These are phyloP conservation scores for Pseudogymnoascus sp. DNA, from an alignment of 2,329 filamentous ascomycete genomes.

Conservation along the genomic window DNA sequence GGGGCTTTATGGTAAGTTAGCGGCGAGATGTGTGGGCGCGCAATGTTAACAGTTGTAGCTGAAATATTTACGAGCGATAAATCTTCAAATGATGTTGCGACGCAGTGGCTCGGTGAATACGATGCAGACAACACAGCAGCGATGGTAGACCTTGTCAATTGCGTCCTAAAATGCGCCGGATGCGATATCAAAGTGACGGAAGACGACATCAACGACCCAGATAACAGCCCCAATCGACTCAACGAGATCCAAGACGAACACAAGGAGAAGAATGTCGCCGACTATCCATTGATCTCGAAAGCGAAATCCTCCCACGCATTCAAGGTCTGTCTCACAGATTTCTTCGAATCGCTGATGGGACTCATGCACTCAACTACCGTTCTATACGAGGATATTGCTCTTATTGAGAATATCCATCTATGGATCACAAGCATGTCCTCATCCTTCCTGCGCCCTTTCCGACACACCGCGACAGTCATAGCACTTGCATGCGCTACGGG, in stretches of 20 bases:
- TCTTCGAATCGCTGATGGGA: slow-evolving; percentile 70
- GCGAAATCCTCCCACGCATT: slow-evolving; percentile 71
- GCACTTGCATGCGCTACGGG: slow-evolving; percentile 72
- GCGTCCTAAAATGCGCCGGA: slow-evolving; percentile 64
- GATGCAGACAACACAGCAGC: slow-evolving; percentile 46
- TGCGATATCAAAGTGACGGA: slow-evolving; percentile 71
- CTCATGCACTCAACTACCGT: slow-evolving; percentile 75
- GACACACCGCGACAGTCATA: slow-evolving; percentile 86
- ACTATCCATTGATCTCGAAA: slow-evolving; percentile 86
- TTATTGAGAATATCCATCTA: slow-evolving; percentile 82
- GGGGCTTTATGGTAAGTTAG: slow-evolving; percentile 25
- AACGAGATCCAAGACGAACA: slow-evolving; percentile 83
- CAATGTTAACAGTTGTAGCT: slow-evolving; percentile 37
- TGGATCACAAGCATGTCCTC: slow-evolving; percentile 93
- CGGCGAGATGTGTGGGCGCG: neutral
- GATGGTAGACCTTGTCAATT: slow-evolving; percentile 58
- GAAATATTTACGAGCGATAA: slow-evolving; percentile 57
- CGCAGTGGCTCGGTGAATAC: slow-evolving; percentile 54
- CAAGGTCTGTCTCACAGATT: slow-evolving; percentile 66
- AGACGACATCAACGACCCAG: slow-evolving; percentile 82
- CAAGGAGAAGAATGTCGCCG: slow-evolving; percentile 73
- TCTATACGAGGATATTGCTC: slow-evolving; percentile 66
- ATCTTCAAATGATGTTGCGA: slow-evolving; percentile 48
- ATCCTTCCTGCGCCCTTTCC: slow-evolving; percentile 77
- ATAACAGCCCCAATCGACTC: slow-evolving; percentile 73